Evolutionary conservation across 78 protist species (phyloP).

Genomic region (Paulinella micropora): DNA sequence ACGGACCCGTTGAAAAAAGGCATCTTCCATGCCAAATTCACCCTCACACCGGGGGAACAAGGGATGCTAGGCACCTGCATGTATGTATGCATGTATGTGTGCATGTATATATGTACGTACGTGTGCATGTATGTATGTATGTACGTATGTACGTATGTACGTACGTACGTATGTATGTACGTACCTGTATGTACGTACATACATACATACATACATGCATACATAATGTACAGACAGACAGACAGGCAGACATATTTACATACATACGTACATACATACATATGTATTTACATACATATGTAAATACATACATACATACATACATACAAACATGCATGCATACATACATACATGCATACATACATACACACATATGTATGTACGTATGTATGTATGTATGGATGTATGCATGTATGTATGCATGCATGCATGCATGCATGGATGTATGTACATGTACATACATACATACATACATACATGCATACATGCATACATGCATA

Average conservation of each 20-base stretch:
- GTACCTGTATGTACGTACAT: not conserved
- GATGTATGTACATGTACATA: not conserved
- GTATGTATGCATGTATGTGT: too few species aligned
- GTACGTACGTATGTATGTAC: not conserved
- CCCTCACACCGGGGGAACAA: too few species aligned
- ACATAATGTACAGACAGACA: not conserved
- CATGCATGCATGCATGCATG: not conserved
- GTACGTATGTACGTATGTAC: not conserved
- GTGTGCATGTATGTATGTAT: not conserved
- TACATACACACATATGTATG: not conserved
- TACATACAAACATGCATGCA: not conserved
- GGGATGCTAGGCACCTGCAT: too few species aligned
- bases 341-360: not conserved
- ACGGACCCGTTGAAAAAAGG: too few species aligned
- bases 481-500: not conserved
- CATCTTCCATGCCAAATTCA: too few species aligned
- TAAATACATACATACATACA: not conserved
- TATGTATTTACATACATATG: not conserved
- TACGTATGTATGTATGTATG: not conserved
- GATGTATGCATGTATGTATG: not conserved
- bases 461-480: not conserved
- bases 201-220: not conserved
- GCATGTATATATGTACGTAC: too few species aligned
- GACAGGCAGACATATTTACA: not conserved
- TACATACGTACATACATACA: not conserved